A percentile compares a stretch with the other conserved stretches of the same genome.
Evolutionary conservation across 768 basidiomycete species (phyloP).

Genomic region (Tubosaeta sp.): DNA sequence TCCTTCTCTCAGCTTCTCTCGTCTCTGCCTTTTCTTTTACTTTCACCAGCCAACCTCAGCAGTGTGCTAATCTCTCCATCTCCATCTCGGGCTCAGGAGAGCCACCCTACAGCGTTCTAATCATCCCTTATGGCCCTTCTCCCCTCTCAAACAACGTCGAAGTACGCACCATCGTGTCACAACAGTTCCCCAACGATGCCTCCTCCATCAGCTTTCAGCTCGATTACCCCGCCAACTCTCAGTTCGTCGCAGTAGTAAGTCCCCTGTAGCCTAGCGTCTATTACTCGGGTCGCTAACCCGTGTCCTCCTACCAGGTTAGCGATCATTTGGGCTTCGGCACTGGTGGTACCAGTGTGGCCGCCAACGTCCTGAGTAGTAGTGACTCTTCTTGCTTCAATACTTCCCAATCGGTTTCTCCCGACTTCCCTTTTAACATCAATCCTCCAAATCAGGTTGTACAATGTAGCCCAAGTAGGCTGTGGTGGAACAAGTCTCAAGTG

Average conservation of each 20-base stretch:
- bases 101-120: conserved; percentile 64
- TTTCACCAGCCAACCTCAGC: conserved; percentile 46
- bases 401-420: conserved; percentile 41
- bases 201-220: conserved; percentile 50
- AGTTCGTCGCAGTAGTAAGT: conserved; percentile 75
- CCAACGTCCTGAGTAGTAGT: conserved; percentile 46
- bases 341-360: conserved; percentile 71
- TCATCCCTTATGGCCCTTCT: conserved; percentile 64
- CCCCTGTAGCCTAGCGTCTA: not conserved
- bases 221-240: conserved; percentile 61
- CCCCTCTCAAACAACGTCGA: conserved; percentile 61
- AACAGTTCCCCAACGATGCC: conserved; percentile 44
- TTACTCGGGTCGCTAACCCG: not conserved
- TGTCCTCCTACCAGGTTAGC: conserved; percentile 43
- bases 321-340: conserved; percentile 60
- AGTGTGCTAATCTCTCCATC: conserved; percentile 64
- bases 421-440: conserved; percentile 57
- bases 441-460: conserved; percentile 64
- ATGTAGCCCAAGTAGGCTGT: conserved; percentile 58
- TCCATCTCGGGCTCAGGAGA: conserved; percentile 54
- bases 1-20: conserved; percentile 26
- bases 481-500: conserved; percentile 53
- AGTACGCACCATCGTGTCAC: conserved; percentile 54
- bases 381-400: conserved; percentile 61
- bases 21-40: conserved; percentile 40